Conservation (phyloP, 805 yeast species). For the Komagataella ulmi region DNA sequence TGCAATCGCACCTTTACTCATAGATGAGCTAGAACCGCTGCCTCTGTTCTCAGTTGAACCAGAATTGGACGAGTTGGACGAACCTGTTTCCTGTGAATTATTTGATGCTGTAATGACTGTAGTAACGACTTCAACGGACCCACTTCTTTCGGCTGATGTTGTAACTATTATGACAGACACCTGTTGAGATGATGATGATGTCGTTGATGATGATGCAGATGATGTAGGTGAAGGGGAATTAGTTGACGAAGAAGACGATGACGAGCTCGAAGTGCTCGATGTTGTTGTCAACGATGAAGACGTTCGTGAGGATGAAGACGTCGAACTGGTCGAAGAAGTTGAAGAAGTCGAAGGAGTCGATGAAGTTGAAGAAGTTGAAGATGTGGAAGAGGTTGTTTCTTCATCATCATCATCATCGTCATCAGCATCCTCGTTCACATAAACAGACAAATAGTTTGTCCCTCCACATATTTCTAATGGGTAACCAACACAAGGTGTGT, state of each 20-base stretch:
- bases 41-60: not conserved
- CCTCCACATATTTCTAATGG: constrained; percentile 52
- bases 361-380: constrained; percentile 13
- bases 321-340: constrained; percentile 5
- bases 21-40: constrained; percentile 1
- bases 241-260: constrained; percentile 5
- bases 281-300: constrained; percentile 8
- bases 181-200: constrained; percentile 3
- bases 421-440: constrained; percentile 18
- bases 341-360: constrained; percentile 8
- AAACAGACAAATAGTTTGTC: constrained; percentile 33
- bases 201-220: constrained; percentile 5
- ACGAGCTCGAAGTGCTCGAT: constrained; percentile 8
- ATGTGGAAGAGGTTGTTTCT: constrained; percentile 7
- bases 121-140: constrained; percentile 3
- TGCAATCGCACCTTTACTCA: constrained; percentile 20
- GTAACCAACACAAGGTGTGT: constrained; percentile 44
- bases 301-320: constrained; percentile 9
- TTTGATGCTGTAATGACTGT: constrained; percentile 4
- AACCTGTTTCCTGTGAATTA: constrained; percentile 3
- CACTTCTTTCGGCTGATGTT: constrained; percentile 5
- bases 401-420: not conserved
- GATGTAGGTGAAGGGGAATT: constrained; percentile 7
- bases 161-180: constrained; percentile 6
- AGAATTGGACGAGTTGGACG: constrained; percentile 4